Evolutionary conservation across 257 asterid genomes (phyloP).

Genomic region (Gynochthodes officinalis): DNA sequence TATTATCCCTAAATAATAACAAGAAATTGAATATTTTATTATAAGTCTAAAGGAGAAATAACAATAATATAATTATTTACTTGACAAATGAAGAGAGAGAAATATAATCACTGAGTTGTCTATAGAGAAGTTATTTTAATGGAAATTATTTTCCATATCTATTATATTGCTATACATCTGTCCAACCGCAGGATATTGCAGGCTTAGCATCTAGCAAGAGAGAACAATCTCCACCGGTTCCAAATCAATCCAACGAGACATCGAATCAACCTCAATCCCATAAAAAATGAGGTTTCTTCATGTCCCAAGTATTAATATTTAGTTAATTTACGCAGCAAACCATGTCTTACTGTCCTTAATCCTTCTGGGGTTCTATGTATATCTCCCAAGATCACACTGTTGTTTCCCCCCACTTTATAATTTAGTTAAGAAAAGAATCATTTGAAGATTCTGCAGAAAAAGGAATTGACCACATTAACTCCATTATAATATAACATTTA

Average conservation of each 20-base stretch:
- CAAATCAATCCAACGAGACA: slow-evolving; percentile 40
- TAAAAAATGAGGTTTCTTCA: slow-evolving; percentile 25
- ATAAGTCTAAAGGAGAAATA: no score
- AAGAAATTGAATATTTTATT: no score
- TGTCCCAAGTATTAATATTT: slow-evolving; percentile 8
- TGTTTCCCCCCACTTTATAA: slow-evolving; percentile 7
- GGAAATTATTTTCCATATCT: no score
- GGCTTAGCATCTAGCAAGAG: neutral
- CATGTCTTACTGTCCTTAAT: slow-evolving; percentile 7
- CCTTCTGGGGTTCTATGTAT: slow-evolving; percentile 10
- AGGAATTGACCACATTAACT: neutral
- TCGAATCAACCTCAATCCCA: slow-evolving; percentile 40
- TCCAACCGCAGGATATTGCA: slow-evolving; percentile 11
- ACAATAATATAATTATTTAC: no score
- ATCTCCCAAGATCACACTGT: slow-evolving; percentile 15
- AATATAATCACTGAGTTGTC: no score
- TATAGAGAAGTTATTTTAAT: no score
- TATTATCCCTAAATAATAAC: no score
- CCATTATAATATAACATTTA: neutral
- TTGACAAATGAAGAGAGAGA: no score
- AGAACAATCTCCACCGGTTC: slow-evolving; percentile 14
- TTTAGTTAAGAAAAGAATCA: slow-evolving; percentile 25
- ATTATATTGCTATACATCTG: neutral
- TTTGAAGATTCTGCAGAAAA: slow-evolving; percentile 14
- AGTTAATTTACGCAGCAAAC: slow-evolving; percentile 8